These are phyloP conservation scores for Penicillium polonicum DNA, from an alignment of 2,329 filamentous ascomycete genomes.

Conservation along the genomic window DNA sequence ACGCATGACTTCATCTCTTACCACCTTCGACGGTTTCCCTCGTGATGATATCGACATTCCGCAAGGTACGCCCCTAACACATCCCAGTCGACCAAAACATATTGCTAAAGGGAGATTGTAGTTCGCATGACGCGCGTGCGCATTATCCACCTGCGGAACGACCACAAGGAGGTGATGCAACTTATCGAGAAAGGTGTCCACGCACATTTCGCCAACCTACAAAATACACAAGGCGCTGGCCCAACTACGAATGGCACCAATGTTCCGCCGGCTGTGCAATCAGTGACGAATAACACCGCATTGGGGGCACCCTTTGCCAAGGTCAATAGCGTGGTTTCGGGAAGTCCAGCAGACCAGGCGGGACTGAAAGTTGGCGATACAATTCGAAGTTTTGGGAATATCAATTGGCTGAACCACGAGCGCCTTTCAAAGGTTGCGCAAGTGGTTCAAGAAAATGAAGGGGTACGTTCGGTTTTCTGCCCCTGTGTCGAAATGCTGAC, in stretches of 20 bases:
- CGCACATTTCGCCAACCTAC: slow-evolving; percentile 76
- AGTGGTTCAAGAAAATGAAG: slow-evolving; percentile 84
- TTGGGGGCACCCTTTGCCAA: slow-evolving; percentile 74
- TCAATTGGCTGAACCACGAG: slow-evolving; percentile 82
- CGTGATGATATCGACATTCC: slow-evolving; percentile 91
- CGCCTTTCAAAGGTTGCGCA: slow-evolving; percentile 82
- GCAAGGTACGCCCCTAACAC: slow-evolving; percentile 63
- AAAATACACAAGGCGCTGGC: slow-evolving; percentile 50
- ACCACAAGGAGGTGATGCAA: slow-evolving; percentile 86
- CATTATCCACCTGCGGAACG: slow-evolving; percentile 86
- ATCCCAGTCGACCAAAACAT: slow-evolving; percentile 2
- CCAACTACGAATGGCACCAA: slow-evolving; percentile 26
- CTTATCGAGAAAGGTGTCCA: slow-evolving; percentile 84
- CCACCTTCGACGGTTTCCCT: slow-evolving; percentile 88
- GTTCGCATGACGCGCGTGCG: slow-evolving; percentile 89
- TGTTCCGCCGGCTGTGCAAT: slow-evolving; percentile 21
- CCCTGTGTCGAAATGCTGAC: neutral
- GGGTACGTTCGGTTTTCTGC: slow-evolving; percentile 56
- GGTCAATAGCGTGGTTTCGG: slow-evolving; percentile 76
- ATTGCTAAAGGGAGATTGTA: slow-evolving; percentile 39
- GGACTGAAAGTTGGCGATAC: slow-evolving; percentile 78
- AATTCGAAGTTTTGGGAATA: slow-evolving; percentile 80
- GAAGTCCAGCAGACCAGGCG: slow-evolving; percentile 78
- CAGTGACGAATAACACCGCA: slow-evolving; percentile 28
- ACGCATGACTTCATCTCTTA: slow-evolving; percentile 83